These are phyloP conservation scores for Xerocomus brunneocitrinus DNA, from an alignment of 768 basidiomycete species.

Conservation along the genomic window DNA sequence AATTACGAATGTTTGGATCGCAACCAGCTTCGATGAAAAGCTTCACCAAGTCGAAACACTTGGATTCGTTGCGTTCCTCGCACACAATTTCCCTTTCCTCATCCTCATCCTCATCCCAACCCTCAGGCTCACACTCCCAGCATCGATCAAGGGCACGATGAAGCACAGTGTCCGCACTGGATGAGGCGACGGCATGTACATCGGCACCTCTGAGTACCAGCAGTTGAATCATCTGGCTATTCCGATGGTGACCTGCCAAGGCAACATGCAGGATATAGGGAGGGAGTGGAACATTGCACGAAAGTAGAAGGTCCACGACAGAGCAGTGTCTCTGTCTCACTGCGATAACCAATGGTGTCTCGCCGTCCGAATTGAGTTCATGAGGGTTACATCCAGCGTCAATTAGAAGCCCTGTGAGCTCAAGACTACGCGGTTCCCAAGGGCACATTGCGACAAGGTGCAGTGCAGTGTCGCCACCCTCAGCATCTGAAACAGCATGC, in stretches of 20 bases:
- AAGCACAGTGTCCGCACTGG: neutral
- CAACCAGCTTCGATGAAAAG: neutral
- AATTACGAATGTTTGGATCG: neutral
- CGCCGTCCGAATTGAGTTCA: neutral
- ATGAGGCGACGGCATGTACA: neutral
- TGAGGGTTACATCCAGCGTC: neutral
- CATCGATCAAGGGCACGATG: neutral
- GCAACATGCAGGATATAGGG: neutral
- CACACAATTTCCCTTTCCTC: neutral
- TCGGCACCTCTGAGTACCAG: neutral
- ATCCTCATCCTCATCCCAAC: neutral
- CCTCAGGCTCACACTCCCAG: too few species aligned
- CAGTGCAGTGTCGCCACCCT: neutral
- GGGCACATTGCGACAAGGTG: neutral
- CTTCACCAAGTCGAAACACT: neutral
- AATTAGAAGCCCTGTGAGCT: neutral
- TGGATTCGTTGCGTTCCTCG: neutral
- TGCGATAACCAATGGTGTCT: neutral
- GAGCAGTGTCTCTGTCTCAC: neutral
- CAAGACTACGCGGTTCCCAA: conserved; percentile 3
- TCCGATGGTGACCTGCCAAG: neutral
- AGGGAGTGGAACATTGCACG: neutral
- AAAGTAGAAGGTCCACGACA: neutral
- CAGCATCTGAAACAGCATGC: neutral
- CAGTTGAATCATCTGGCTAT: neutral